Evolutionary conservation across 352 stramenopile species (phyloP).

Genomic region (Phytophthora boehmeriae): DNA sequence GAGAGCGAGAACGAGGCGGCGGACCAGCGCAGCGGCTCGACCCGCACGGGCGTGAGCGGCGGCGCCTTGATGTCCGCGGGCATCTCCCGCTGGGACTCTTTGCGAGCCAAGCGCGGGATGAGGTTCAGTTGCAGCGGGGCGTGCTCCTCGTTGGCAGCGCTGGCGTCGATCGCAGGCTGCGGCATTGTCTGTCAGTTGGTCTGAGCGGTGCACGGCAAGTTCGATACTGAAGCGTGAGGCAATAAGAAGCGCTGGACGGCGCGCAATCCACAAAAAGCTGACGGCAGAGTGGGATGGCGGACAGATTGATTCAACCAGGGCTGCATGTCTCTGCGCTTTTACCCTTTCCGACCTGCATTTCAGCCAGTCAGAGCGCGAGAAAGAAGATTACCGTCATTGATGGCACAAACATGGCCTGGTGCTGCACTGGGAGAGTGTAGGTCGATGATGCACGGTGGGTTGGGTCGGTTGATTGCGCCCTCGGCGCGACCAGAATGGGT

Average conservation of each 20-base stretch:
- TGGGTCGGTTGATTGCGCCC: no score
- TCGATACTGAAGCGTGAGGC: no score
- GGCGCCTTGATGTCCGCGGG: conserved; percentile 32
- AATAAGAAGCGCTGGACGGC: no score
- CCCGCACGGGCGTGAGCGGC: conserved; percentile 38
- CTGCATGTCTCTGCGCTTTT: background rate
- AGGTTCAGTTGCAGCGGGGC: conserved; percentile 33
- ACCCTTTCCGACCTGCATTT: no score
- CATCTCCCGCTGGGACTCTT: conserved; percentile 30
- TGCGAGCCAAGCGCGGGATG: conserved; percentile 32
- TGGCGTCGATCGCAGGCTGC: conserved; percentile 6
- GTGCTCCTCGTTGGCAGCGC: conserved; percentile 9
- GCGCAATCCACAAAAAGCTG: background rate
- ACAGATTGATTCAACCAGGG: background rate
- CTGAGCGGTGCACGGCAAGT: background rate
- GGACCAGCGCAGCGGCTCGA: conserved; percentile 50
- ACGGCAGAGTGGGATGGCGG: background rate
- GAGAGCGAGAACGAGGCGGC: conserved; percentile 33
- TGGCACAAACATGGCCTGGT: no score
- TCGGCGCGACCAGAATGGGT: no score
- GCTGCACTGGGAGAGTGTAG: no score
- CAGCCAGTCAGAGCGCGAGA: no score
- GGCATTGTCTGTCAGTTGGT: conserved; percentile 23
- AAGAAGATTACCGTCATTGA: no score
- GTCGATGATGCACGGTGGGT: no score